Evolutionary conservation across 192 early-diverging fungal genomes (phyloP), one percentile per base, ranked within the genome.

Genomic region (Coemansia asiatica): DNA sequence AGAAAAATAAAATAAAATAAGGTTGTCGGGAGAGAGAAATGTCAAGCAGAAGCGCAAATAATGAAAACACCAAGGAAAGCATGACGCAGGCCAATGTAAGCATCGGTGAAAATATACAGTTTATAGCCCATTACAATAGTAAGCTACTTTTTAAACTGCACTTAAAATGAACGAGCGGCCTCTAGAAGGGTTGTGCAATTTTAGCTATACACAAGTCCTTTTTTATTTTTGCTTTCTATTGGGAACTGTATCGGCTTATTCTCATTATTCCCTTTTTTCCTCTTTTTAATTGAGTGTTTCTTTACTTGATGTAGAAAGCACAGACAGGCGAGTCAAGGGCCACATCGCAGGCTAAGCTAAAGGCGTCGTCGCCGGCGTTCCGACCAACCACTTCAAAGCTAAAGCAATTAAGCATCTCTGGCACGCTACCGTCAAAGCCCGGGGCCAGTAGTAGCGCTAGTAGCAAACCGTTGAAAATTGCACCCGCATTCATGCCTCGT

Each of bases 321-420:
- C 53, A 55, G 55, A 60, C 53, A 40, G 28, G 59, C 2, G 71
- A 36, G 18, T 31, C 51, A 3, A 67, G 53, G 21, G 33, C 56
- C 10, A 50, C 60, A 21, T 62, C 56, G 9, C 68, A 64, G 2
- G 59, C 48, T 5, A 68, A 64, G 55, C 78, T 81, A 0, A 66
- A 66, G 16, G 78, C 78, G 50, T 81, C 78, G 13, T 81, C 78
- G 53, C 78, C 78, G 12, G 72, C 78, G 23, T 75, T 81, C 21
- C 65, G 64, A 66, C 78, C 78, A 10, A 68, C 66, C 23, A 58
- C 63, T 33, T 21, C 27, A 16, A 75, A 74, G 15, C 22, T 22
- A 9, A 61, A 62, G 36, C 61, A 50, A 23, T 13, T 53, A 2
- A 67, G 33, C 51, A 47, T 19, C 3, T 35, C 29, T 21, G 21